phyloP scores from a whole-genome alignment of 2,329 filamentous ascomycete genomes.

The Penicillium sumatraense region DNA sequence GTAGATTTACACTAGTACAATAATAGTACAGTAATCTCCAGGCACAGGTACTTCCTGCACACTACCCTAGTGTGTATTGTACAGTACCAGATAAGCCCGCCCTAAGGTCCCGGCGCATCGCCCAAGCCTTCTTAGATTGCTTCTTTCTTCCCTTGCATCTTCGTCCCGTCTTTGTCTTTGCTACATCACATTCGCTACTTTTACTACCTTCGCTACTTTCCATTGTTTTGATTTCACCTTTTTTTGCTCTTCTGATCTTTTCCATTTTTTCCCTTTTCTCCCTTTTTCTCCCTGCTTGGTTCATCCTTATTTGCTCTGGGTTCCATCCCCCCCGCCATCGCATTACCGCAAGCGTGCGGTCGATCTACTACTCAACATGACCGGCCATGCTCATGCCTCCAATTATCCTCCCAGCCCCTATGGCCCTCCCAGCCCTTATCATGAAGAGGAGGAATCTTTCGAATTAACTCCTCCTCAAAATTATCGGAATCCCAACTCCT shows the following conservation, averaged over 20 bases:
- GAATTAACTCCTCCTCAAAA: conserved; percentile 26
- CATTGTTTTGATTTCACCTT: not conserved
- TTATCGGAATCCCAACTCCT: conserved; percentile 19
- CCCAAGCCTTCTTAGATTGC: not conserved
- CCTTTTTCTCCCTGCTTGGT: not conserved
- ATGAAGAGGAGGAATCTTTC: conserved; percentile 33
- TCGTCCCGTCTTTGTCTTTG: not conserved
- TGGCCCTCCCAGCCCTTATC: conserved; percentile 7
- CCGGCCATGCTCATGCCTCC: not conserved
- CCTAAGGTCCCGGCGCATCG: not conserved
- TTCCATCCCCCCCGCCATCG: not conserved
- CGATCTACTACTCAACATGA: conserved; percentile 5
- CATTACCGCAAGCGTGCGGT: conserved; percentile 5
- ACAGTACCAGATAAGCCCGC: not conserved
- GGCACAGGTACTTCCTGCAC: too few species aligned
- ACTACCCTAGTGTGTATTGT: not conserved
- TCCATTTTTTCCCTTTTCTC: not conserved
- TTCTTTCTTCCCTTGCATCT: conserved; percentile 2
- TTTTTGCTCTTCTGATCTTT: not conserved
- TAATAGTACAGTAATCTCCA: too few species aligned
- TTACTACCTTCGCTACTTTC: not conserved
- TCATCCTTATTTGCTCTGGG: not conserved
- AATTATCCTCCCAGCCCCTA: conserved; percentile 10
- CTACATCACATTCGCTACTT: not conserved
- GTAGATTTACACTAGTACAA: too few species aligned